These are phyloP conservation scores for Nitzschia sp. DNA, from an alignment of 108 stramenopile genomes.

Conservation along the genomic window DNA sequence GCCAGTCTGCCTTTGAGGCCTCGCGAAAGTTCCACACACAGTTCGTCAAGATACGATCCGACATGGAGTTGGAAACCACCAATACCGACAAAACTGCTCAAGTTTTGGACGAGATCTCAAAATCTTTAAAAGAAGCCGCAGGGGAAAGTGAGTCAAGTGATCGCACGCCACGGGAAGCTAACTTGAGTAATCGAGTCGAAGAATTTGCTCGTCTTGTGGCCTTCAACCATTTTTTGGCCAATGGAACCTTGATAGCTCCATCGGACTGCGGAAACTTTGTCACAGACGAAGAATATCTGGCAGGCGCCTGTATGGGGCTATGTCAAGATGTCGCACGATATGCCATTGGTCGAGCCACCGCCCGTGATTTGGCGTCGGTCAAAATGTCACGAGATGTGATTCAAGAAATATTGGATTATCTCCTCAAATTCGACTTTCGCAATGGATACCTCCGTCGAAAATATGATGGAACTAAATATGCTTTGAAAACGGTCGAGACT, in stretches of 20 bases:
- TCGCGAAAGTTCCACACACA: conserved; percentile 58
- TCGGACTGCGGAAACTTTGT: conserved; percentile 15
- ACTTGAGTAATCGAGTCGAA: conserved; percentile 56
- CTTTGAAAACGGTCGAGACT: conserved; percentile 78
- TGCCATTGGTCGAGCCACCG: conserved; percentile 69
- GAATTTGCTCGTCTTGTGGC: conserved; percentile 65
- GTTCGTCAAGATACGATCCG: conserved; percentile 34
- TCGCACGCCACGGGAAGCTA: conserved; percentile 23
- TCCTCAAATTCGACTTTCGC: conserved; percentile 89
- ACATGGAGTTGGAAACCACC: conserved; percentile 28
- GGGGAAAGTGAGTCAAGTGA: conserved; percentile 8
- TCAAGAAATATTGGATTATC: conserved; percentile 52
- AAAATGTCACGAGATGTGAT: conserved; percentile 58
- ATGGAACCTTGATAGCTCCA: conserved; percentile 41
- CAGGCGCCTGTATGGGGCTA: conserved; percentile 73
- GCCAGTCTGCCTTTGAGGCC: conserved; percentile 47
- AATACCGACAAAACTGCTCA: conserved; percentile 18
- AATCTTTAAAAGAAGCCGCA: conserved; percentile 18
- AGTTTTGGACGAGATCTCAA: conserved; percentile 20
- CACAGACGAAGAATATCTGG: conserved; percentile 85
- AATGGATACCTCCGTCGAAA: conserved; percentile 90
- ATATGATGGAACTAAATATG: conserved; percentile 89
- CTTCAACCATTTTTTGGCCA: conserved; percentile 58
- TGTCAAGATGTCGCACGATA: conserved; percentile 71
- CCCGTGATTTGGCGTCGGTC: conserved; percentile 51